A percentile compares a stretch with the other conserved stretches of the same genome.
These are phyloP conservation scores for Pleurotus citrinopileatus DNA, from an alignment of 768 basidiomycete genomes.

Conservation along the genomic window DNA sequence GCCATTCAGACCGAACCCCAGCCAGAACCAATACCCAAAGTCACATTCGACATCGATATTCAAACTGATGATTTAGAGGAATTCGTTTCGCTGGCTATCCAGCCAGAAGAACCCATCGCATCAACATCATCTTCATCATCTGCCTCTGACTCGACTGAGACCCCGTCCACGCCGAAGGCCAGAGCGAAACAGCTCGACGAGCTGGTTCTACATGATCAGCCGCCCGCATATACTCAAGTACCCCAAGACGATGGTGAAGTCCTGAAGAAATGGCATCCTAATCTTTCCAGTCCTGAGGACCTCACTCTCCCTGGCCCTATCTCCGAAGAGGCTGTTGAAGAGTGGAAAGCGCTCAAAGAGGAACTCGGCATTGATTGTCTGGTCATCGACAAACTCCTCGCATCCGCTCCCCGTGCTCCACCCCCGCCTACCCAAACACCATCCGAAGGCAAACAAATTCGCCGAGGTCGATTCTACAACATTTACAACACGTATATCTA, in stretches of 20 bases:
- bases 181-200: conserved; percentile 27
- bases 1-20: conserved; percentile 31
- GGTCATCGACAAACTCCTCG: conserved; percentile 74
- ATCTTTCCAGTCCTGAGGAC: conserved; percentile 43
- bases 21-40: conserved; percentile 31
- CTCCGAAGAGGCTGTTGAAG: conserved; percentile 64
- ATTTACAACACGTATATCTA: conserved; percentile 78
- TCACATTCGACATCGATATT: conserved; percentile 54
- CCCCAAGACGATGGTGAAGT: conserved; percentile 53
- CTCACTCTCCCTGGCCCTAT: conserved; percentile 44
- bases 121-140: conserved; percentile 55
- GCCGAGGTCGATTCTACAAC: conserved; percentile 69
- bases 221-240: conserved; percentile 71
- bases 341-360: conserved; percentile 77
- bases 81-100: conserved; percentile 34
- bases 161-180: conserved; percentile 68
- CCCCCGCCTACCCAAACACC: conserved; percentile 13
- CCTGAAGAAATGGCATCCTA: conserved; percentile 71
- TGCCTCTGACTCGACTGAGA: conserved; percentile 45
- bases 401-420: conserved; percentile 28
- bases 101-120: conserved; percentile 57
- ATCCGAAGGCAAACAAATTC: conserved; percentile 13
- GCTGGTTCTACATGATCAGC: conserved; percentile 45
- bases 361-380: conserved; percentile 76
- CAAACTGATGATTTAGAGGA: conserved; percentile 56